These are phyloP conservation scores for Hymenochaete sp. DNA, from an alignment of 1,284 basidiomycete genomes.

Conservation along the genomic window DNA sequence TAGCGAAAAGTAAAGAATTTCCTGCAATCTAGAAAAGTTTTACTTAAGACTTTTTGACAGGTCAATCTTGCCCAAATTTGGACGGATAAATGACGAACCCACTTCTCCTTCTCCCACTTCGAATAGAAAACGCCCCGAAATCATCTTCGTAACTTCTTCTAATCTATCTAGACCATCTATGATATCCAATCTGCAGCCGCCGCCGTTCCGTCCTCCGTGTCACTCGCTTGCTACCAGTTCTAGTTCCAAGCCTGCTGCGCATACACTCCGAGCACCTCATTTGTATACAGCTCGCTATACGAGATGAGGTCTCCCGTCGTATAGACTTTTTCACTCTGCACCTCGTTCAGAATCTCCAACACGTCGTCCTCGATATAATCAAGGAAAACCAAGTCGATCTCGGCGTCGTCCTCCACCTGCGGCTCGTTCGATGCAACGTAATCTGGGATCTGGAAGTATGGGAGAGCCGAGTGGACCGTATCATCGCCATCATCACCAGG, in stretches of 20 bases:
- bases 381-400: slow-evolving; percentile 62
- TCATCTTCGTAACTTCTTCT: not conserved
- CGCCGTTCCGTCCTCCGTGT: not conserved
- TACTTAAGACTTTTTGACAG: not conserved
- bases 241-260: slow-evolving; percentile 49
- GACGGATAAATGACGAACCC: not conserved
- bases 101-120: not conserved
- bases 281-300: slow-evolving; percentile 45
- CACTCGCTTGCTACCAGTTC: too few relatives aligned
- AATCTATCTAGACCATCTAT: not conserved
- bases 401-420: slow-evolving; percentile 36
- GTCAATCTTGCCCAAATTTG: not conserved
- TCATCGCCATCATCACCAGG: slow-evolving; percentile 70
- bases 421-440: slow-evolving; percentile 52
- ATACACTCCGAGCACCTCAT: slow-evolving; percentile 49
- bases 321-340: slow-evolving; percentile 41
- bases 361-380: slow-evolving; percentile 53
- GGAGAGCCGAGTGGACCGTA: slow-evolving; percentile 46
- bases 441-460: slow-evolving; percentile 44
- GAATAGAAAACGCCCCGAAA: not conserved
- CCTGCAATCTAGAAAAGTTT: too few relatives aligned
- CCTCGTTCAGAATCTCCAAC: slow-evolving; percentile 43
- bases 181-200: not conserved
- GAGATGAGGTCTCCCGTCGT: slow-evolving; percentile 39
- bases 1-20: too few relatives aligned